Conservation (phyloP, 2,329 filamentous ascomycete genomes). For the Orbilia brochopaga region DNA sequence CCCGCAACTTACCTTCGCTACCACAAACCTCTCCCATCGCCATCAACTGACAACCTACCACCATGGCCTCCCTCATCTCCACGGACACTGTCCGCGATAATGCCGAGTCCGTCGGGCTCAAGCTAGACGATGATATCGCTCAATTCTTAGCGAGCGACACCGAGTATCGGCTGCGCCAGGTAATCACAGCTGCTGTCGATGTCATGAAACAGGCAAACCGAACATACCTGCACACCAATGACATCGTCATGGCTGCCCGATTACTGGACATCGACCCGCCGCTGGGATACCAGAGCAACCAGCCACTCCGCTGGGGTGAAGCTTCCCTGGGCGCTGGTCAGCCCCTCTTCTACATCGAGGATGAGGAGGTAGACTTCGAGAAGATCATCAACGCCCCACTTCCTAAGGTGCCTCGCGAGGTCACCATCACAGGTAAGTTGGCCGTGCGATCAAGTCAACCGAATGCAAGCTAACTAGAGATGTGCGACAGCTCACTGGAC, state of each 20-base stretch:
- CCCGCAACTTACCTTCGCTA: no score
- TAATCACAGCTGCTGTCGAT: conserved; percentile 90
- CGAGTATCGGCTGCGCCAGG: conserved; percentile 91
- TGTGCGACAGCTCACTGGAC: conserved; percentile 81
- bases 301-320: conserved; percentile 88
- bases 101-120: conserved; percentile 91
- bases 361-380: conserved; percentile 98
- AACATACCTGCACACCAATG: conserved; percentile 84
- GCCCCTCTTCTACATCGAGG: conserved; percentile 94
- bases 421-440: conserved; percentile 75
- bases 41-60: not conserved
- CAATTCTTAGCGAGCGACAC: conserved; percentile 90
- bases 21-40: not conserved
- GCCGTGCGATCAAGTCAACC: not conserved
- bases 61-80: conserved; percentile 37
- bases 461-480: conserved; percentile 22
- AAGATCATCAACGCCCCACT: conserved; percentile 96
- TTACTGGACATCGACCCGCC: conserved; percentile 91
- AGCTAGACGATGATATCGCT: conserved; percentile 81
- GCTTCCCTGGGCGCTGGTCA: conserved; percentile 92
- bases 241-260: conserved; percentile 82
- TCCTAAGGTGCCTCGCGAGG: conserved; percentile 91
- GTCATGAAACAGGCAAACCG: conserved; percentile 93
- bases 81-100: conserved; percentile 90
- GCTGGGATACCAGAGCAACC: conserved; percentile 92